Conservation (phyloP, 805 yeast genomes). For the Hanseniaspora nectarophila region DNA sequence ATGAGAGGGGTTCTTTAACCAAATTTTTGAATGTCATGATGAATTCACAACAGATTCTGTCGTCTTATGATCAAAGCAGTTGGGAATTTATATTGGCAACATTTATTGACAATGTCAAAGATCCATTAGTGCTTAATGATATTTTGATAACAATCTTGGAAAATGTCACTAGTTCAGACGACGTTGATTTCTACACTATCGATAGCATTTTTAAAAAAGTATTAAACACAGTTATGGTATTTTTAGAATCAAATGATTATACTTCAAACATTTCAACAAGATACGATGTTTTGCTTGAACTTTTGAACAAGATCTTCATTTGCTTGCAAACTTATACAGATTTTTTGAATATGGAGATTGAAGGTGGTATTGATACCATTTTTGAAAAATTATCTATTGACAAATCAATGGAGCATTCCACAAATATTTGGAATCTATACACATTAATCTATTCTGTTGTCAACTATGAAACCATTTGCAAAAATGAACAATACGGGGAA, state of each 20-base stretch:
- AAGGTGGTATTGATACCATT: conserved; percentile 12
- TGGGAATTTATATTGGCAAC: conserved; percentile 21
- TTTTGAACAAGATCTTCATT: conserved; percentile 16
- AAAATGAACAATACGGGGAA: conserved; percentile 27
- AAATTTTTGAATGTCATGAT: conserved; percentile 54
- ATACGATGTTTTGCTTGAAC: conserved; percentile 31
- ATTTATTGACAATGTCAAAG: not conserved
- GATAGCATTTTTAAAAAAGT: conserved; percentile 42
- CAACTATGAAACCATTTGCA: conserved; percentile 42
- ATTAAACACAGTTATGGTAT: conserved; percentile 35
- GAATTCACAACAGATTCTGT: conserved; percentile 38
- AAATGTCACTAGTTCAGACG: conserved; percentile 32
- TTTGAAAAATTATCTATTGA: not conserved
- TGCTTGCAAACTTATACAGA: conserved; percentile 27
- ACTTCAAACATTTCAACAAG: conserved; percentile 31
- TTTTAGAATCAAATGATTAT: conserved; percentile 27
- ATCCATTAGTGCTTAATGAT: conserved; percentile 42
- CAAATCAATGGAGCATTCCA: conserved; percentile 16
- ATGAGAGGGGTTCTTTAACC: not conserved
- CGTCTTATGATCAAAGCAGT: conserved; percentile 19
- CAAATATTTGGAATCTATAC: conserved; percentile 24
- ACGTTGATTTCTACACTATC: conserved; percentile 27
- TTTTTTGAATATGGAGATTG: not conserved
- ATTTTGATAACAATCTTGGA: conserved; percentile 65
- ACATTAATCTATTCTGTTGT: conserved; percentile 39